A percentile compares a stretch with the other conserved stretches of the same genome.
Conservation (phyloP, 78 protist genomes). For the Diacronema lutheri region DNA sequence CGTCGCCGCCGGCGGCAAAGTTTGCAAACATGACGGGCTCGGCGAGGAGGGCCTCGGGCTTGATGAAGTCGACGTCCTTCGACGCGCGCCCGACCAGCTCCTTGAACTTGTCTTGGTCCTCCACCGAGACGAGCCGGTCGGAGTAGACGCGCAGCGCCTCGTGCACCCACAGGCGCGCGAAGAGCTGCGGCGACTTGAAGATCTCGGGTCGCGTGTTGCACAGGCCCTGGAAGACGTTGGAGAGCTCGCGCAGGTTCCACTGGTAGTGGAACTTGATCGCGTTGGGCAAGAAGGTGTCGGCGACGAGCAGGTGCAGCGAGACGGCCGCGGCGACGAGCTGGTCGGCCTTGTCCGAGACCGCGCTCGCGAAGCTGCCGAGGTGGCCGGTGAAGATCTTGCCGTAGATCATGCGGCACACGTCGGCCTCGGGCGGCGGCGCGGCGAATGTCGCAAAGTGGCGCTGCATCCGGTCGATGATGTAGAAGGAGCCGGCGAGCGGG, state of each 20-base stretch:
- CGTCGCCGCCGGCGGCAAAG: slow-evolving; percentile 33
- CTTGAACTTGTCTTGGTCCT: slow-evolving; percentile 42
- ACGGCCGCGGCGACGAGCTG: slow-evolving; percentile 40
- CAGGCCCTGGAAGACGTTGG: slow-evolving; percentile 61
- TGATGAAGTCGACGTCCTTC: slow-evolving; percentile 13
- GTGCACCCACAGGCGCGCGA: slow-evolving; percentile 60
- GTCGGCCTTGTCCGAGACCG: neutral
- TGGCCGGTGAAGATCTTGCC: slow-evolving; percentile 27
- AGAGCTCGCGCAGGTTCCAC: slow-evolving; percentile 83
- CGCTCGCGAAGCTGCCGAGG: neutral
- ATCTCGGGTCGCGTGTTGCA: neutral
- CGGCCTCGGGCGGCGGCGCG: slow-evolving; percentile 54
- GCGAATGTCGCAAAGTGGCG: slow-evolving; percentile 74
- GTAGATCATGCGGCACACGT: slow-evolving; percentile 42
- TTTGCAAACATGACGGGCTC: slow-evolving; percentile 45
- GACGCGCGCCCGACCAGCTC: slow-evolving; percentile 29
- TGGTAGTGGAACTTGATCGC: slow-evolving; percentile 88
- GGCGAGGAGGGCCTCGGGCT: slow-evolving; percentile 10
- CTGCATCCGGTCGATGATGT: slow-evolving; percentile 72
- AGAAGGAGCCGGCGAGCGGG: slow-evolving; percentile 86
- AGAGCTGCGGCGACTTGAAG: neutral
- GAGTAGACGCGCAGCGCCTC: slow-evolving; percentile 66
- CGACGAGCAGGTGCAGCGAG: slow-evolving; percentile 56
- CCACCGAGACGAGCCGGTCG: slow-evolving; percentile 57
- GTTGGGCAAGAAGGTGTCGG: slow-evolving; percentile 65